Conservation (phyloP, 139 green algal species). For the Diplosphaera chodatii region DNA sequence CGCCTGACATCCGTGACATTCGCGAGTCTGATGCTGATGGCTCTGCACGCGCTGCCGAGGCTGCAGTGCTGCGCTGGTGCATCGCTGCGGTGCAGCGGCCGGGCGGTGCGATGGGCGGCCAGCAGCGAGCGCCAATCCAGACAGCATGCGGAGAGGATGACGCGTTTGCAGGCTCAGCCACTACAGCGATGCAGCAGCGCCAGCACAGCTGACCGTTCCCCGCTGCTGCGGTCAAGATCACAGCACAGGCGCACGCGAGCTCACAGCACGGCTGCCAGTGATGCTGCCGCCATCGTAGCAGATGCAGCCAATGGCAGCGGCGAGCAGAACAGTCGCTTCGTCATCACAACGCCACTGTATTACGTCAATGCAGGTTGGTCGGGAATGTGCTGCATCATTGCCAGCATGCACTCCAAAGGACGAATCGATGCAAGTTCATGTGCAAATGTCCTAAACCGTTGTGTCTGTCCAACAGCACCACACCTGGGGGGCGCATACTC, state of each 20-base stretch:
- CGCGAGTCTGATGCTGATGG: neutral
- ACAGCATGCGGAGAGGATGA: no score
- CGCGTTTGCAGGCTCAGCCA: no score
- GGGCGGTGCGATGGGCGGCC: neutral
- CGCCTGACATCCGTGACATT: no score
- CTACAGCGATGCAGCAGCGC: no score
- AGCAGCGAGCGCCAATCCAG: no score
- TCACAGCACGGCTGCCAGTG: neutral
- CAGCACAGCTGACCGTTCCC: no score
- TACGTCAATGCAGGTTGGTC: slow-evolving; percentile 87
- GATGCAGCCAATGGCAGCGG: neutral
- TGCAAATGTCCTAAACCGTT: no score
- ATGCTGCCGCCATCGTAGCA: neutral
- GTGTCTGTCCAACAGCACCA: no score
- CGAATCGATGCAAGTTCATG: no score
- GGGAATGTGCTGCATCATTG: no score
- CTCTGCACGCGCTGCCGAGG: neutral
- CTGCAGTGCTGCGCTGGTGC: neutral
- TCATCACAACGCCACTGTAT: slow-evolving; percentile 95
- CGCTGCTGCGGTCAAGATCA: no score
- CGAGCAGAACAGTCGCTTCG: slow-evolving; percentile 40
- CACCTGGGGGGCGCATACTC: slow-evolving; percentile 98
- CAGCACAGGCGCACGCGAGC: neutral
- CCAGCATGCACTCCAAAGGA: no score
- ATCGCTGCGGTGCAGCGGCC: neutral